A percentile compares a stretch with the other conserved stretches of the same genome.
phyloP scores from a whole-genome alignment of 1,139 yeast species.

The Sugiyamaella sp. region DNA sequence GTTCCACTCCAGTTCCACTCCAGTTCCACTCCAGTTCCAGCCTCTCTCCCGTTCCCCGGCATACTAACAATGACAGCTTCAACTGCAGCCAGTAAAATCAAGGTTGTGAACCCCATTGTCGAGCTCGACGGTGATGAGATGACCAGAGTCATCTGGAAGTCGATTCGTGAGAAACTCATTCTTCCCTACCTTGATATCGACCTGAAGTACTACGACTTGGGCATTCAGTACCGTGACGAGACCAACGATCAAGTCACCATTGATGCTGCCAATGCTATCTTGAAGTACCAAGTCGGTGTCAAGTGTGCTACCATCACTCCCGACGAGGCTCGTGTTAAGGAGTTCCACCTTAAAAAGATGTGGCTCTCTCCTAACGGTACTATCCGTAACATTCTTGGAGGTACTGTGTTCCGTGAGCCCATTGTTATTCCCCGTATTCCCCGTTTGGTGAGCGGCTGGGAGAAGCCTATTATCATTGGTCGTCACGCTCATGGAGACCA shows the following conservation, averaged over 20 bases:
- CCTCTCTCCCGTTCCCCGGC: neutral
- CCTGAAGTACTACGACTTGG: conserved; percentile 88
- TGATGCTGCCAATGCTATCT: conserved; percentile 89
- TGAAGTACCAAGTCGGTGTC: conserved; percentile 87
- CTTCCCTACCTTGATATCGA: conserved; percentile 85
- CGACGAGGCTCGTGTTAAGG: conserved; percentile 92
- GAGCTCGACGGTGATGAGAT: conserved; percentile 97
- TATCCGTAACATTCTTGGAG: conserved; percentile 90
- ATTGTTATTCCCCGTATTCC: conserved; percentile 90
- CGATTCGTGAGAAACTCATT: conserved; percentile 75
- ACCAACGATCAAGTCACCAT: conserved; percentile 86
- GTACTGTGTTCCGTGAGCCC: conserved; percentile 96
- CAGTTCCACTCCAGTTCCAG: neutral
- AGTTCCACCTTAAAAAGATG: conserved; percentile 88
- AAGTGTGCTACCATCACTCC: conserved; percentile 99
- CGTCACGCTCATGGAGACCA: conserved; percentile 98
- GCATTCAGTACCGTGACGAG: conserved; percentile 80
- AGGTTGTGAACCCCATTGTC: conserved; percentile 85
- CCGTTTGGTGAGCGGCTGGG: conserved; percentile 90
- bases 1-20: neutral
- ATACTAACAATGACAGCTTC: conserved; percentile 22
- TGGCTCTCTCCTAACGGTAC: conserved; percentile 98
- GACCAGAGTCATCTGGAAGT: conserved; percentile 91
- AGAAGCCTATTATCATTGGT: conserved; percentile 91
- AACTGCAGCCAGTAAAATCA: conserved; percentile 54